Evolutionary conservation across 345 rosid genomes (phyloP), one percentile per base, ranked within the genome.

Genomic region (Rhodamnia argentea): DNA sequence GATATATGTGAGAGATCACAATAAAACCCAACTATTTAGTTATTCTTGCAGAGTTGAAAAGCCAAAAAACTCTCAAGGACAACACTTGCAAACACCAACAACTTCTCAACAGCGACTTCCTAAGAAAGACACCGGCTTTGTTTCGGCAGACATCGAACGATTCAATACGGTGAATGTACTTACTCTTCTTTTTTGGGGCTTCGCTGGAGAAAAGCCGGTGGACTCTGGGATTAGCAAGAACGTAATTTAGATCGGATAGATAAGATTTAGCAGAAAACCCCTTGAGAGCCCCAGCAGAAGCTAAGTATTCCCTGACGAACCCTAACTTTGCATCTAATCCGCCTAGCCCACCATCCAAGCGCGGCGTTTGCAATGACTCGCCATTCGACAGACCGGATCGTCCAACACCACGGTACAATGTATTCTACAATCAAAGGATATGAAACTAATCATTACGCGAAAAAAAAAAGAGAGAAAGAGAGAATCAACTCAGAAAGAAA

Each of bases 171-270:
- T 7, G 50, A 37, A 53, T n/a, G 37, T 18, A 52, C 95, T 90
- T 86, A 94, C 96, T 94, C 88, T 92, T 94, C 91, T 95, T 92
- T 91, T 95, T 96, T 1, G 98, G 98, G 57, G 90, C 86, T 91
- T 95, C 93, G 75, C 87, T 91, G 84, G 94, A 95, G 91, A 94
- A 95, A 86, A 97, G 87, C 52, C 98, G 92, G 64, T 87, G 89
- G 60, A 91, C 78, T 85, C 91, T 90, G 89, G 96, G 98, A 91
- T 93, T 93, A n/a, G 92, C 94, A 70, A 95, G 92, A 87, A 92
- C 88, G 58, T 84, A 89, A 89, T 90, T 93, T 50, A 95, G 91
- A 88, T 94, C 92, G 3, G 92, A 90, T 18, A 91, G 83, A 50
- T 81, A 51, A 20, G 85, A 74, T 84, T 82, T 88, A 14, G 88